These are phyloP conservation scores for Neltuma alba DNA, from an alignment of 306 rosid genomes.

Conservation along the genomic window DNA sequence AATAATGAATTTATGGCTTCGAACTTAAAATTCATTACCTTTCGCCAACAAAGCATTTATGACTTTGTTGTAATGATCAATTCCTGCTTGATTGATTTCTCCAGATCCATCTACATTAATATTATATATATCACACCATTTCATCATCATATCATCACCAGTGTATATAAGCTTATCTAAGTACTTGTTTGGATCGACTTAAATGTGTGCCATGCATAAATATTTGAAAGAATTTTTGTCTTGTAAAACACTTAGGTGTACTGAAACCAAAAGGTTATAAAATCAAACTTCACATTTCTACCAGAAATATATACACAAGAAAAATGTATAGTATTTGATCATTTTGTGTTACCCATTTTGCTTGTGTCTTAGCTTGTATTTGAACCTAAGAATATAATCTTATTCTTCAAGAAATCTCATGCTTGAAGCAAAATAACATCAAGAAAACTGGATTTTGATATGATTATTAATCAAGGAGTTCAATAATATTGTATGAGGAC, in stretches of 20 bases:
- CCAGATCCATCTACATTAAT: conserved; percentile 3
- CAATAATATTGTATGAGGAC: not conserved
- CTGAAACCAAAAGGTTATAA: too few species aligned
- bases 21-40: not conserved
- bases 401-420: not conserved
- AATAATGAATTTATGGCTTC: too few species aligned
- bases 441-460: too few species aligned
- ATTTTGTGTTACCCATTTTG: not conserved
- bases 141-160: not conserved
- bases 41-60: not conserved
- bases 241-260: too few species aligned
- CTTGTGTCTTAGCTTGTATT: not conserved
- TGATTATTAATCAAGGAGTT: too few species aligned
- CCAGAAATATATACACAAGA: not conserved
- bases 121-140: too few species aligned
- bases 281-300: not conserved
- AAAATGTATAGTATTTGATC: not conserved
- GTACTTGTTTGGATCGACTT: too few species aligned
- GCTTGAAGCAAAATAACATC: not conserved
- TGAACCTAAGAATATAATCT: not conserved
- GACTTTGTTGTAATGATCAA: conserved; percentile 11
- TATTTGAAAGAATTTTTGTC: too few species aligned
- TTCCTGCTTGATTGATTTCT: conserved; percentile 3
- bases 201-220: too few species aligned
- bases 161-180: not conserved